Conservation (phyloP, 1,284 basidiomycete genomes). For the Rhodotorula glutinis region DNA sequence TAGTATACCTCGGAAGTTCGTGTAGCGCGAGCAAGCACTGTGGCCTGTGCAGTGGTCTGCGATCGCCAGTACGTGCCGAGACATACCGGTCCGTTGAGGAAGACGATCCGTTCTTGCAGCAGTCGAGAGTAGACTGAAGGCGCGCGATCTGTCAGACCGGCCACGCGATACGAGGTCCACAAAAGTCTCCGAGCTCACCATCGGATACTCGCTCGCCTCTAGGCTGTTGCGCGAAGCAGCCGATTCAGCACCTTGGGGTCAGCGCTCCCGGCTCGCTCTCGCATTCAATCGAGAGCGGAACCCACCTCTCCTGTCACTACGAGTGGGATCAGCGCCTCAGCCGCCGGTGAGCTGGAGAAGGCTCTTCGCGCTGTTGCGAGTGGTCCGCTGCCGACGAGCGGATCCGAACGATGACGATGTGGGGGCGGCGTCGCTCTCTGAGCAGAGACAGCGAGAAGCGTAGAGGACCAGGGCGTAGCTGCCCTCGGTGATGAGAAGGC, state of each 20-base stretch:
- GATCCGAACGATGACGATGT: background rate
- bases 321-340: slow-evolving; percentile 67
- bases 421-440: background rate
- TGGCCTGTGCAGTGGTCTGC: no score
- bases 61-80: no score
- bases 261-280: background rate
- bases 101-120: slow-evolving; percentile 83
- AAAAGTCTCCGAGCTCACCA: background rate
- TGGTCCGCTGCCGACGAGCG: background rate
- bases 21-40: no score
- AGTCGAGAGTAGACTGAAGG: slow-evolving; percentile 71
- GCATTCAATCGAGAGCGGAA: background rate
- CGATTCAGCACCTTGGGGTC: background rate
- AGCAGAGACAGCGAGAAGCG: background rate
- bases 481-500: background rate
- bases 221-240: slow-evolving; percentile 57
- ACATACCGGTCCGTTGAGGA: slow-evolving; percentile 83
- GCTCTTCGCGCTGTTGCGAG: background rate
- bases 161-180: background rate
- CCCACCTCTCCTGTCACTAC: slow-evolving; percentile 87
- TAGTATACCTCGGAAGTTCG: no score
- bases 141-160: background rate
- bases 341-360: no score
- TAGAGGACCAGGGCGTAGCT: background rate
- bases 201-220: slow-evolving; percentile 90